Evolutionary conservation across 2,329 filamentous ascomycete species (phyloP).

Genomic region (Paradendryphiella salina): DNA sequence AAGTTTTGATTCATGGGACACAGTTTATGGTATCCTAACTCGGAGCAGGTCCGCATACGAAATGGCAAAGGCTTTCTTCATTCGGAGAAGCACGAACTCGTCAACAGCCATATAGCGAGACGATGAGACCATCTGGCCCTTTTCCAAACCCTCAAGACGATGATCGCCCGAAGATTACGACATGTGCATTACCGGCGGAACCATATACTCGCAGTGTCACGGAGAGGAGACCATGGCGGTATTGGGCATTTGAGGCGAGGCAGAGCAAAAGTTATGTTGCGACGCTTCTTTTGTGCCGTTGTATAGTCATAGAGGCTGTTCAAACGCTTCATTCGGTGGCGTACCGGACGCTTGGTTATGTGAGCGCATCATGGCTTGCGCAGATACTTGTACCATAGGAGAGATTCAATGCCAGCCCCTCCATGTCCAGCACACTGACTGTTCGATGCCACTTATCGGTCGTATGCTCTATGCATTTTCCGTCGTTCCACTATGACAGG

Average conservation of each 20-base stretch:
- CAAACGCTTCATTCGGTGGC: constrained; percentile 33
- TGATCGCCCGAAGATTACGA: constrained; percentile 9
- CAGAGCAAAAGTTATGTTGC: constrained; percentile 18
- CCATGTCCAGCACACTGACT: background rate
- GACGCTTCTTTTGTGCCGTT: constrained; percentile 25
- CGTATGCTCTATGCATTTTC: too few species aligned
- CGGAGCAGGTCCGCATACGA: constrained; percentile 64
- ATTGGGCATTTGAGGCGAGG: constrained; percentile 27
- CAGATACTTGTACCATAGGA: constrained; percentile 40
- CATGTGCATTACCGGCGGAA: constrained; percentile 14
- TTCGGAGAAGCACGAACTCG: constrained; percentile 46
- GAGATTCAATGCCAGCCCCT: constrained; percentile 19
- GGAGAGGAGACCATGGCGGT: constrained; percentile 15
- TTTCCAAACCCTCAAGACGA: constrained; percentile 7
- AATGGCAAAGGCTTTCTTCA: constrained; percentile 70
- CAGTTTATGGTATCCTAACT: constrained; percentile 12
- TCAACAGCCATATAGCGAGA: constrained; percentile 27
- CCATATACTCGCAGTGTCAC: constrained; percentile 19
- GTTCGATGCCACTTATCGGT: background rate
- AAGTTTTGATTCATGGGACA: constrained; percentile 33
- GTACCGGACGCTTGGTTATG: constrained; percentile 32
- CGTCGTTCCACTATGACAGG: too few species aligned
- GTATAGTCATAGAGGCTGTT: constrained; percentile 37
- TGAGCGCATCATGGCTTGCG: constrained; percentile 31
- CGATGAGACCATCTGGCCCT: constrained; percentile 1